Evolutionary conservation across 768 basidiomycete genomes (phyloP).

Genomic region (Hygrocybe coccinea): DNA sequence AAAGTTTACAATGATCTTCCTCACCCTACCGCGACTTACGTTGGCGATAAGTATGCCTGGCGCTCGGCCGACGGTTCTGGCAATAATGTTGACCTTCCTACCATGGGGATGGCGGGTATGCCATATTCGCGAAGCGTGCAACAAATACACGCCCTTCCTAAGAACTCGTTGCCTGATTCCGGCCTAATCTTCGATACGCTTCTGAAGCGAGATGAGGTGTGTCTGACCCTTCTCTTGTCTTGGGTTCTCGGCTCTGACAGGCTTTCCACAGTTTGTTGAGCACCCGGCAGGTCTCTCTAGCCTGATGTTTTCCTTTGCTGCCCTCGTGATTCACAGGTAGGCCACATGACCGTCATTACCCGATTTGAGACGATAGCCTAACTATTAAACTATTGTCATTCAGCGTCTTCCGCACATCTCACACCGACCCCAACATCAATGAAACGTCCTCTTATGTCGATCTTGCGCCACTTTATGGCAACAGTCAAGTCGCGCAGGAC

Average conservation of each 20-base stretch:
- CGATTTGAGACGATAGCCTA: not conserved
- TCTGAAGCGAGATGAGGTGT: constrained; percentile 63
- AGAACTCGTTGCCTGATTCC: constrained; percentile 69
- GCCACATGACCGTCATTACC: constrained; percentile 28
- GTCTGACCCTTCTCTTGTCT: constrained; percentile 5
- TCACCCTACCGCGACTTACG: constrained; percentile 69
- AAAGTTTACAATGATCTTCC: constrained; percentile 77
- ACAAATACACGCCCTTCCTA: constrained; percentile 58
- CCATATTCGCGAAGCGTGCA: constrained; percentile 85
- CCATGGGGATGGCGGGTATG: constrained; percentile 71
- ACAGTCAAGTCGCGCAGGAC: constrained; percentile 56
- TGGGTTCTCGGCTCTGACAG: not conserved
- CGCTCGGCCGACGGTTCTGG: constrained; percentile 71
- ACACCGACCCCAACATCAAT: constrained; percentile 62
- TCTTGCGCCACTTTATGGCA: constrained; percentile 77
- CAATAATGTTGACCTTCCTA: constrained; percentile 68
- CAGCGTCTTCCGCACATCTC: constrained; percentile 81
- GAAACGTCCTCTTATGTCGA: constrained; percentile 87
- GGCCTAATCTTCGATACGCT: constrained; percentile 79
- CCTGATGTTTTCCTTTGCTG: constrained; percentile 77
- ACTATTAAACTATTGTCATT: not conserved
- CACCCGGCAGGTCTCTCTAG: constrained; percentile 79
- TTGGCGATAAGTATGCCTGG: constrained; percentile 60
- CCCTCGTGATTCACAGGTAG: constrained; percentile 78
- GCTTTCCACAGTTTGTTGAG: constrained; percentile 49